Evolutionary conservation across 768 basidiomycete genomes (phyloP), one percentile per base, ranked within the genome.

Genomic region (Rhodotorula taiwanensis): DNA sequence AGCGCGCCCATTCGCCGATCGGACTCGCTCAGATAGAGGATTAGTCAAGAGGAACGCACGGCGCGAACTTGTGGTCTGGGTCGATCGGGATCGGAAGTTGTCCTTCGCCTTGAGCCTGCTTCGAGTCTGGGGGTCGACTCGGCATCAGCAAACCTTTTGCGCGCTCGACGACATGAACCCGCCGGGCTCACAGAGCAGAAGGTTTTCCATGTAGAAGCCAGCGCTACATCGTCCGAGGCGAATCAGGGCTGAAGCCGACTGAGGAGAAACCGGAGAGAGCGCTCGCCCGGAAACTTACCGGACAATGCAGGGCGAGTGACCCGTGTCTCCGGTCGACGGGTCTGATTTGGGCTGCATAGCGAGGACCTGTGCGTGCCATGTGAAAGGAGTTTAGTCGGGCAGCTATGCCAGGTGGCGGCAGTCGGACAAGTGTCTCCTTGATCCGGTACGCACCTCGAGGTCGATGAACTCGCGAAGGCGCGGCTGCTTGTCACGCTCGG

Each of bases 191-290:
- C 47, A 57, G 45, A 39, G 34, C 6, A 58, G 41, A n/a, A 58
- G 49, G 49, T 58, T 58, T 49, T 58, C 57, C 21, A 50, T 28
- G 49, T 58, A 58, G 49, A 58, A 58, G 21, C 57, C 57, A 25
- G 57, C 49, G 8, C 55, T 55, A 31, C 16, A 31, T 1, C 3
- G n/a, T n/a, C n/a, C n/a, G 14, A 18, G 8, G 16, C 9, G 23
- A 18, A 18, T 4, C 39, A 31, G 30, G 33, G 49, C 20, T 2
- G 28, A 21, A 7, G 30, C 3, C 15, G 9, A 25, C n/a, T 2
- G 18, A 7, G 3, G 20, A 7, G 27, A 15, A 18, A 43, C 27
- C 27, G 16, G 30, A 13, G 16, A 31, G n/a, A 48, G 18, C 27
- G 20, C 15, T 10, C n/a, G 47, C 47, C 27, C 28, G 36, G 18